phyloP scores from a whole-genome alignment of 768 basidiomycete species.

The Serendipita sp. region DNA sequence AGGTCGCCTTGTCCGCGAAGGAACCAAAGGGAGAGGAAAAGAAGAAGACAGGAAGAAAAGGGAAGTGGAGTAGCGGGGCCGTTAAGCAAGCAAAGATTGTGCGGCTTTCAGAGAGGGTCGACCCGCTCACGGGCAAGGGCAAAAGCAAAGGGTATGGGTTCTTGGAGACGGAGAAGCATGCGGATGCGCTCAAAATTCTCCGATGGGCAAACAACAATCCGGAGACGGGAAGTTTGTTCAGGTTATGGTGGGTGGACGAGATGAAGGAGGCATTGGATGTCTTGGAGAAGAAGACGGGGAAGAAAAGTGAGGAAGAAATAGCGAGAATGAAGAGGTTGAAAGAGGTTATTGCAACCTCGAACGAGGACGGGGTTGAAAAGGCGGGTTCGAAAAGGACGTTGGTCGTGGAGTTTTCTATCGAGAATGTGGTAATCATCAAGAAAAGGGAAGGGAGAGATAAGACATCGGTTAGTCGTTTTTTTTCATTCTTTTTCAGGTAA shows the following conservation, averaged over 20 bases:
- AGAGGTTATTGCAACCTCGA: slow-evolving; percentile 29
- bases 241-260: slow-evolving; percentile 79
- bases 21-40: slow-evolving; percentile 17
- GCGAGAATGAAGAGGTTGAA: slow-evolving; percentile 42
- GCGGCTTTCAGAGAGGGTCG: slow-evolving; percentile 76
- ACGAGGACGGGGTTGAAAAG: slow-evolving; percentile 17
- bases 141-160: slow-evolving; percentile 92
- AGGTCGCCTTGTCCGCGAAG: slow-evolving; percentile 14
- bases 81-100: slow-evolving; percentile 90
- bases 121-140: slow-evolving; percentile 72
- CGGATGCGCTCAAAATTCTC: slow-evolving; percentile 78
- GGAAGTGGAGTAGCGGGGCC: slow-evolving; percentile 22
- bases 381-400: slow-evolving; percentile 38
- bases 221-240: slow-evolving; percentile 44
- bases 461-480: neutral
- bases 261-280: slow-evolving; percentile 37
- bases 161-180: slow-evolving; percentile 73
- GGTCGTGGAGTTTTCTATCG: slow-evolving; percentile 92
- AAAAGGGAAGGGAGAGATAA: slow-evolving; percentile 41
- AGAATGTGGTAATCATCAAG: slow-evolving; percentile 82
- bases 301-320: slow-evolving; percentile 31
- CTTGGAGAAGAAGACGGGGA: slow-evolving; percentile 13
- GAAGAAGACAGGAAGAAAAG: slow-evolving; percentile 17
- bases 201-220: slow-evolving; percentile 91
- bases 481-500: neutral